Base-by-base conservation (phyloP, 2,329 filamentous ascomycete genomes). In the Cryphonectria parasitica region DNA sequence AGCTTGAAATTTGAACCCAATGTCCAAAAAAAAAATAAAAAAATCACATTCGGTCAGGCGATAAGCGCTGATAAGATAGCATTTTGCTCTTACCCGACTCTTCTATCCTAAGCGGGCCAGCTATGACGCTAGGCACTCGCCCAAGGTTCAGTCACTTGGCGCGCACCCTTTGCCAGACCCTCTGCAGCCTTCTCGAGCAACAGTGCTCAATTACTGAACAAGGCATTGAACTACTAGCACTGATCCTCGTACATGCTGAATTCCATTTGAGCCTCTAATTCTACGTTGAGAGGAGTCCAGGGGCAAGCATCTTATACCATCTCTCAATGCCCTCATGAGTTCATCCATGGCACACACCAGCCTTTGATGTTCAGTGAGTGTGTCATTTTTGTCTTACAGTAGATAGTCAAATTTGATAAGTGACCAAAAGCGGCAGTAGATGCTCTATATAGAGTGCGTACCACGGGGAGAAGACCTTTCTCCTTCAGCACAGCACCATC, bases 41-140 rank as follows among this genome's bases (percentile, higher is more conserved):
- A 68, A 62, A 61, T 68, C 58, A 52, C 8, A 58, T 45, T 34
- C 58, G 28, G n/a, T 39, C 49, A 25, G 3, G 7, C 11, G 66
- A 68, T 68, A 68, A 68, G 66, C 43, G 58, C 25, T 3, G 63
- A 68, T 68, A 68, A 62, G 36, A 60, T 8, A 34, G 22, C 1
- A 19, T 19, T 7, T 49, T 8, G 22, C 19, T 49, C 45, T 49
- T 19, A 2, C 45, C 22, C 19, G n/a, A n/a, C 2, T 19, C 45
- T 15, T 19, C 15, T 34, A 8, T 10, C 19, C 22, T 7, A 49
- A 25, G 65, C 64, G 54, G 39, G 54, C 61, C 19, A 17, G 39
- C 61, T 8, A 41, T 62, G 60, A 62, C 60, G 60, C 60, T 62
- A 62, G n/a, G n/a, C 49, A 54, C 49, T 25, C 49, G 11, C n/a